These are phyloP conservation scores for Trichoderma koningii DNA, from an alignment of 2,329 filamentous ascomycete genomes.

Conservation along the genomic window DNA sequence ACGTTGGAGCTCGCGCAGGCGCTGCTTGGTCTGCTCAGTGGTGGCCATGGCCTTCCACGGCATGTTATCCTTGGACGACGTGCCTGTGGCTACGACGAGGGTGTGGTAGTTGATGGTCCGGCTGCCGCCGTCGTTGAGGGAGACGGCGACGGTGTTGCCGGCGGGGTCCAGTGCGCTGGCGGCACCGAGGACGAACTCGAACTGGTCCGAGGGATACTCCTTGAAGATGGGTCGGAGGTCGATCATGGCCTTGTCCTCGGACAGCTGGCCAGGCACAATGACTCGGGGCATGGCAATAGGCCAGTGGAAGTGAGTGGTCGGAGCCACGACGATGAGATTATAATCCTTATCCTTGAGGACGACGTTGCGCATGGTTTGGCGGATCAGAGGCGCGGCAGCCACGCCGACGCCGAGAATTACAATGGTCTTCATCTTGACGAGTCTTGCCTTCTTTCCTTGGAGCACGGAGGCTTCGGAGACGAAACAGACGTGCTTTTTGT, in stretches of 20 bases:
- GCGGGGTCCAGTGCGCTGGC: conserved; percentile 49
- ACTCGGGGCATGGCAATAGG: conserved; percentile 50
- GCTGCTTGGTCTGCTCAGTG: conserved; percentile 46
- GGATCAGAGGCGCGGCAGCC: conserved; percentile 51
- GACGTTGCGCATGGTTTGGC: conserved; percentile 52
- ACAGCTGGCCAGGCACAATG: conserved; percentile 49
- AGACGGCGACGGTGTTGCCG: conserved; percentile 47
- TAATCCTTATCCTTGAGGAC: conserved; percentile 45
- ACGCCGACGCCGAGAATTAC: conserved; percentile 54
- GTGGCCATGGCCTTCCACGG: conserved; percentile 54
- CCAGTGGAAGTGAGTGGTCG: conserved; percentile 54
- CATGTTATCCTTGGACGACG: conserved; percentile 45
- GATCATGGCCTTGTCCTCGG: conserved; percentile 44
- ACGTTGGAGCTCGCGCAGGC: conserved; percentile 42
- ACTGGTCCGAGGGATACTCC: conserved; percentile 49
- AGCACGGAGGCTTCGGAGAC: background rate
- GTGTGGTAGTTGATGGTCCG: conserved; percentile 52
- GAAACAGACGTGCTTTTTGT: background rate
- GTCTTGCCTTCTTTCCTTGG: background rate
- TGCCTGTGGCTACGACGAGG: conserved; percentile 58
- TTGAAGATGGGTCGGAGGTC: conserved; percentile 48
- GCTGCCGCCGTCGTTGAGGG: conserved; percentile 39
- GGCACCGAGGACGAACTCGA: conserved; percentile 55
- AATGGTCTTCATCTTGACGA: conserved; percentile 38
- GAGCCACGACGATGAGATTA: conserved; percentile 50